These are phyloP conservation scores for Nakazawaea peltata DNA, from an alignment of 805 yeast genomes.

Conservation along the genomic window DNA sequence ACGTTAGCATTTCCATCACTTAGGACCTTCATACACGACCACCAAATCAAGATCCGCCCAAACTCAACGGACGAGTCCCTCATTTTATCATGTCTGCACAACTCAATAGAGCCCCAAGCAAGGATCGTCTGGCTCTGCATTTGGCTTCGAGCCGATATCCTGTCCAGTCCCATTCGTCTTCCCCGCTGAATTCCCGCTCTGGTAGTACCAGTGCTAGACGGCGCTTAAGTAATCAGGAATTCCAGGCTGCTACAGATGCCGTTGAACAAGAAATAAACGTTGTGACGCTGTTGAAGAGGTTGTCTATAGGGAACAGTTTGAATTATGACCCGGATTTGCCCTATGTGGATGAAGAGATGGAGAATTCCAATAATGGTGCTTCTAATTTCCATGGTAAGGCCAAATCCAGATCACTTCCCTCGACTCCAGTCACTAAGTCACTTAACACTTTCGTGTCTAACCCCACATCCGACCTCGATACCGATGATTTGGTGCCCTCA, in stretches of 20 bases:
- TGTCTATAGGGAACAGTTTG: constrained; percentile 58
- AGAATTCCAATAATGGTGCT: not conserved
- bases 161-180: too few species aligned
- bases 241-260: constrained; percentile 60
- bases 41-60: too few species aligned
- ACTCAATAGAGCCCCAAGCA: too few species aligned
- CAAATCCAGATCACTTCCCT: too few species aligned
- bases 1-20: too few species aligned
- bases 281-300: constrained; percentile 65
- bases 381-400: constrained; percentile 5
- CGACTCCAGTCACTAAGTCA: too few species aligned
- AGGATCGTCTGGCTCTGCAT: too few species aligned
- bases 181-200: too few species aligned
- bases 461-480: constrained; percentile 7
- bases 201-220: not conserved
- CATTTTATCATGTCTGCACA: too few species aligned
- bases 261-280: constrained; percentile 68
- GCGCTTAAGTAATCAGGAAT: constrained; percentile 27
- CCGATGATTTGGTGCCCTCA: constrained; percentile 8
- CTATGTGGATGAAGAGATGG: constrained; percentile 17
- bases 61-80: too few species aligned
- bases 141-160: too few species aligned
- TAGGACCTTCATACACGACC: too few species aligned
- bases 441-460: not conserved
- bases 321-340: constrained; percentile 69